A percentile compares a stretch with the other conserved stretches of the same genome.
Conservation (phyloP, 768 basidiomycete species). For the Daedaleopsis sinensis region DNA sequence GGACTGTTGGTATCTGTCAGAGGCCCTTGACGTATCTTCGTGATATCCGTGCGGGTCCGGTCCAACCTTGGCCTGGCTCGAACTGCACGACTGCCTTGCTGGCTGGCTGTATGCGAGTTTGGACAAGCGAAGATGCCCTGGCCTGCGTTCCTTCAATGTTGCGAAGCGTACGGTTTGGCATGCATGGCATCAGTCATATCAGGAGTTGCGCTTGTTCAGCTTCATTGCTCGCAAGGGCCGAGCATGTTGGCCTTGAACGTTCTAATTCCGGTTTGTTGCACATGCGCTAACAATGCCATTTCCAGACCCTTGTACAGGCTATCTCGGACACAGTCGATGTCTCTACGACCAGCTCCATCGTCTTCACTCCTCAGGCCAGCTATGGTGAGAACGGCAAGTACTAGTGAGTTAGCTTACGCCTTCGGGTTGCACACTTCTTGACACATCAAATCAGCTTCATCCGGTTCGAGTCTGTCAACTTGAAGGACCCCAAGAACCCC, state of each 20-base stretch:
- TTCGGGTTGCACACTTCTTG: not conserved
- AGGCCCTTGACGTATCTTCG: not conserved
- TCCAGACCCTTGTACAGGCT: conserved; percentile 58
- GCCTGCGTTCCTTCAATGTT: not conserved
- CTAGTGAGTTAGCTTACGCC: conserved; percentile 48
- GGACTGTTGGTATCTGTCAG: conserved; percentile 5
- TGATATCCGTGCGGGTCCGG: not conserved
- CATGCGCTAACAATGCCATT: conserved; percentile 15
- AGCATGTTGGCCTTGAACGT: no score
- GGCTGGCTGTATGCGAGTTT: not conserved
- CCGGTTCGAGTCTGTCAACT: conserved; percentile 62
- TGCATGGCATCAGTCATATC: not conserved
- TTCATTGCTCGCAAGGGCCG: no score
- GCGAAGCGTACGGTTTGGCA: not conserved
- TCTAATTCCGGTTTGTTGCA: not conserved
- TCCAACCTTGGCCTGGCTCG: not conserved
- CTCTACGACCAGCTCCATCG: conserved; percentile 44
- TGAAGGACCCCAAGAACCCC: conserved; percentile 54
- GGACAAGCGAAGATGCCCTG: not conserved
- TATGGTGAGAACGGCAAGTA: conserved; percentile 57
- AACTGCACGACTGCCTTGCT: no score
- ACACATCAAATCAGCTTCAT: conserved; percentile 61
- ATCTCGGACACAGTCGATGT: conserved; percentile 56
- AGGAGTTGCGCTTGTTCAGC: no score
- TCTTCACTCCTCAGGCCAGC: conserved; percentile 52